These are phyloP conservation scores for Arachis stenosperma DNA, from an alignment of 306 rosid genomes.

Conservation along the genomic window DNA sequence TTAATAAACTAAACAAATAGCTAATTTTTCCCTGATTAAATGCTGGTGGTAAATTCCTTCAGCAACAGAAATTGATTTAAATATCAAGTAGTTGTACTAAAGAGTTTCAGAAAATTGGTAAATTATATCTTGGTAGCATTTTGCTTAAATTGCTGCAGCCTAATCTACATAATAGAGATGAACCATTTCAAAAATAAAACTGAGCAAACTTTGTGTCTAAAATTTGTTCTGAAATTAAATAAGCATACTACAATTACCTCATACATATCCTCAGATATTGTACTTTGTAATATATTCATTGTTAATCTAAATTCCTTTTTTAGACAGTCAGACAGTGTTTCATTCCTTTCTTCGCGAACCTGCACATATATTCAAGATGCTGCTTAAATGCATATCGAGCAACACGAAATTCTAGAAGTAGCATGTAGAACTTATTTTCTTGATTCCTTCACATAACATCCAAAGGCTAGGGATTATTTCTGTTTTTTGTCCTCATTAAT, in stretches of 20 bases:
- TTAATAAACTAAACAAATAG: no score
- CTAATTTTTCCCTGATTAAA: no score
- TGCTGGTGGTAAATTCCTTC: no score
- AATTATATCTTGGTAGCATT: no score
- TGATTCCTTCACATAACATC: no score
- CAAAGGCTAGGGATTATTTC: neutral
- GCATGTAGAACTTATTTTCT: neutral
- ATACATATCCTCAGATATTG: constrained; percentile 80
- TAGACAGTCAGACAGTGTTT: constrained; percentile 73
- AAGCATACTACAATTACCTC: constrained; percentile 63
- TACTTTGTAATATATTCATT: constrained; percentile 64
- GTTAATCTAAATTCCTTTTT: constrained; percentile 85
- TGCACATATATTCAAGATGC: constrained; percentile 37
- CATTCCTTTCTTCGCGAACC: constrained; percentile 83
- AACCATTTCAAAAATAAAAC: no score
- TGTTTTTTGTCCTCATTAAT: neutral
- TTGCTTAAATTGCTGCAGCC: no score
- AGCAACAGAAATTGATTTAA: no score
- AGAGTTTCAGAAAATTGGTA: no score
- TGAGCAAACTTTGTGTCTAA: no score
- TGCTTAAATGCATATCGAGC: neutral
- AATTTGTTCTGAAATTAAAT: neutral
- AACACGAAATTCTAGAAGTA: constrained; percentile 36
- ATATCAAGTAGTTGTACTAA: no score
- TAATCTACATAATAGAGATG: no score